These are phyloP conservation scores for Pythium diclinum DNA, from an alignment of 352 stramenopile species.

Conservation along the genomic window DNA sequence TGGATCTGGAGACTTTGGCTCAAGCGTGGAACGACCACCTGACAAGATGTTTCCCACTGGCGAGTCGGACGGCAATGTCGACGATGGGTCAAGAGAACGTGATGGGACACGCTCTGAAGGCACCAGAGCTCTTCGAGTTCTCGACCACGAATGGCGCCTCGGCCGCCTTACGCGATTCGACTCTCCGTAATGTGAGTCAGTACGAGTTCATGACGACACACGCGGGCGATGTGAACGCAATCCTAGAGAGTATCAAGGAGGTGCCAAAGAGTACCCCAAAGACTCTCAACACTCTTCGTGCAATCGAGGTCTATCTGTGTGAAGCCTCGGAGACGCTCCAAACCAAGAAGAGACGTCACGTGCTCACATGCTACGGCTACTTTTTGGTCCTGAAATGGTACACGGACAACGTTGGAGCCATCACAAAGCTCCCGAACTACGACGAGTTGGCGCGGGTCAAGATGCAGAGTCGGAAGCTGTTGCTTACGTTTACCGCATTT, in stretches of 20 bases:
- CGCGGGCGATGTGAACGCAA: neutral
- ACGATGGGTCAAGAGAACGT: neutral
- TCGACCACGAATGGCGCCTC: neutral
- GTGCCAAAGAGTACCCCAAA: neutral
- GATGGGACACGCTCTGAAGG: neutral
- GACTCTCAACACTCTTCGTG: neutral
- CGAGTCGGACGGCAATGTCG: neutral
- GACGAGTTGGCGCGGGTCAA: neutral
- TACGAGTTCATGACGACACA: neutral
- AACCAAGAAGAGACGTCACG: neutral
- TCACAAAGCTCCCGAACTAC: neutral
- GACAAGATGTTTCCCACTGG: neutral
- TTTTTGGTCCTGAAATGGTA: neutral
- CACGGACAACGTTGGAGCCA: neutral
- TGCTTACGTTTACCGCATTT: neutral
- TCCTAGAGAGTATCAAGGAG: neutral
- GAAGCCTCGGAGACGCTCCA: neutral
- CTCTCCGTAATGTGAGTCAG: neutral
- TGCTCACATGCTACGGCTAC: neutral
- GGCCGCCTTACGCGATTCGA: neutral
- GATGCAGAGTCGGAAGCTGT: neutral
- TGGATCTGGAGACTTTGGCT: neutral
- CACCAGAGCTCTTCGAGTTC: neutral
- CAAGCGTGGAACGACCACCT: neutral
- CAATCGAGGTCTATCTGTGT: neutral